Percentiles rank a stretch among this genome's conserved stretches.
phyloP scores from a whole-genome alignment of 768 basidiomycete species.

The Macrolepiota albuminosa region DNA sequence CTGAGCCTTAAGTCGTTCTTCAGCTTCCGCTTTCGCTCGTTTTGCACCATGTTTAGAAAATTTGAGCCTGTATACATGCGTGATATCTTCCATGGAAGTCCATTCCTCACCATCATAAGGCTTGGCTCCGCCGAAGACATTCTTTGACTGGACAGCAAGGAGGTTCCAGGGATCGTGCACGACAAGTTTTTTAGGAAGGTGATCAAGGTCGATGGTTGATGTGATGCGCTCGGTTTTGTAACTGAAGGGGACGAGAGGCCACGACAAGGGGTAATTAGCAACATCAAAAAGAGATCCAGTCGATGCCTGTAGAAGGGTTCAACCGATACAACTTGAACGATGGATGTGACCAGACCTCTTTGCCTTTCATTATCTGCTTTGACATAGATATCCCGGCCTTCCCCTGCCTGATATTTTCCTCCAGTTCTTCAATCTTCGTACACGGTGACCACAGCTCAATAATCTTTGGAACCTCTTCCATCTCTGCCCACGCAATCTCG shows the following conservation, averaged over 20 bases:
- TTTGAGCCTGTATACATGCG: constrained; percentile 27
- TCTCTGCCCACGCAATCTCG: constrained; percentile 28
- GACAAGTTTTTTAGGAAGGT: constrained; percentile 32
- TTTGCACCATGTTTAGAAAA: constrained; percentile 7
- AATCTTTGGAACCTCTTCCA: constrained; percentile 28
- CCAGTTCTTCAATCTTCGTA: constrained; percentile 2
- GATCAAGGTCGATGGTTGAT: constrained; percentile 20
- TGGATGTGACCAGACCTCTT: not conserved
- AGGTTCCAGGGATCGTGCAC: constrained; percentile 40
- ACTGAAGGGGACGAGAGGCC: constrained; percentile 37
- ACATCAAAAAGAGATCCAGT: constrained; percentile 24
- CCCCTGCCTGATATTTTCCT: constrained; percentile 1
- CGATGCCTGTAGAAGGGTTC: constrained; percentile 10
- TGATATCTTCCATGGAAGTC: constrained; percentile 25
- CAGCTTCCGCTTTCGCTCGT: not conserved
- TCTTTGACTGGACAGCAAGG: constrained; percentile 16
- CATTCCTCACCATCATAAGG: constrained; percentile 15
- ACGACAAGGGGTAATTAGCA: constrained; percentile 32
- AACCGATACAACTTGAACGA: not conserved
- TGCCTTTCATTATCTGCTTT: not conserved
- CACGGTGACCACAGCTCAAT: constrained; percentile 19
- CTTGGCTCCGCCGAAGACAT: not conserved
- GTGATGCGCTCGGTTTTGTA: constrained; percentile 17
- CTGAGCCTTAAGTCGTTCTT: not conserved
- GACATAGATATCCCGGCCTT: constrained; percentile 5